These are phyloP conservation scores for Bertia moriformis DNA, from an alignment of 2,329 filamentous ascomycete genomes.

Conservation along the genomic window DNA sequence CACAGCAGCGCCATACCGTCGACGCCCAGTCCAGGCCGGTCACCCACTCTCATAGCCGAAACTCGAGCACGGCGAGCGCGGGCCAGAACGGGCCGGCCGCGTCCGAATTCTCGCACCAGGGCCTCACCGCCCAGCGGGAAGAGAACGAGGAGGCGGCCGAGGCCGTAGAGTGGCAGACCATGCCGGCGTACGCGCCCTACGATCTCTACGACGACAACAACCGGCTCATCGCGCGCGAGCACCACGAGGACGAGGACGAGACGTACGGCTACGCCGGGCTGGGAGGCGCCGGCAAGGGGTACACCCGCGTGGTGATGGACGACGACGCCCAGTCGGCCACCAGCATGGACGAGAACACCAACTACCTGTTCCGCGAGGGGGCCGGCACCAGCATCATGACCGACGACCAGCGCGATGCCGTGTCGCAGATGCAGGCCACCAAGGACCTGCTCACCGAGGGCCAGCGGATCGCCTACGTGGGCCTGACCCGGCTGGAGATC, in stretches of 20 bases:
- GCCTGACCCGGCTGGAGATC: conserved; percentile 69
- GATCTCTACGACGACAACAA: conserved; percentile 95
- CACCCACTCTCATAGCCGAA: conserved; percentile 23
- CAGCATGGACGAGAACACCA: conserved; percentile 92
- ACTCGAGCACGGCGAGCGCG: conserved; percentile 21
- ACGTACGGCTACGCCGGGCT: conserved; percentile 59
- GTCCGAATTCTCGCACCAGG: conserved; percentile 88
- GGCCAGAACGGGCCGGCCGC: conserved; percentile 18
- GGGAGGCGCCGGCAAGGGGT: conserved; percentile 84
- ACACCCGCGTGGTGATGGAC: conserved; percentile 86
- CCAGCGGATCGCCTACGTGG: conserved; percentile 91
- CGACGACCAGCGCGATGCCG: conserved; percentile 65
- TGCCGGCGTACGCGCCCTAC: conserved; percentile 84
- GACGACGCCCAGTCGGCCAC: conserved; percentile 88
- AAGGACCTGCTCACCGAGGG: conserved; percentile 91
- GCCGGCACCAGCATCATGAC: conserved; percentile 43
- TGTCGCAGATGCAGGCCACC: conserved; percentile 86
- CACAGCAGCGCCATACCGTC: conserved; percentile 7
- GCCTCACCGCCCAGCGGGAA: conserved; percentile 43
- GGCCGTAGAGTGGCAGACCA: conserved; percentile 75
- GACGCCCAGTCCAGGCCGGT: conserved; percentile 7
- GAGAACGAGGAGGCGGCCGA: conserved; percentile 29
- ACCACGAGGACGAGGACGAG: conserved; percentile 52
- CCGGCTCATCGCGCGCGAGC: conserved; percentile 69
- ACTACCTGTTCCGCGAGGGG: conserved; percentile 77